These are phyloP conservation scores for Phytopythium vexans DNA, from an alignment of 352 stramenopile genomes.

Conservation along the genomic window DNA sequence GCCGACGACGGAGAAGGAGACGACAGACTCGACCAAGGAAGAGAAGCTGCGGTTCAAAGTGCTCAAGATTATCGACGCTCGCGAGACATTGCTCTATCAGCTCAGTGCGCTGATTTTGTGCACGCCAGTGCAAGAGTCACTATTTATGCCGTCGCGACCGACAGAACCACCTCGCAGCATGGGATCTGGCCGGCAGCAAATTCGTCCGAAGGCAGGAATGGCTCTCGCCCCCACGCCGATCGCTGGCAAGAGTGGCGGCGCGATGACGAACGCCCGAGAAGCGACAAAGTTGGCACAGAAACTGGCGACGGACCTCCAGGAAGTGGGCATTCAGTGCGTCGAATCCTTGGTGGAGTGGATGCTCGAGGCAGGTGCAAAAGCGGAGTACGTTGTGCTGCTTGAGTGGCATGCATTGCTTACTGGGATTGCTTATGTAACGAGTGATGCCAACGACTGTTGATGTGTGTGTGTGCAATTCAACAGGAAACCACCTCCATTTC, in stretches of 20 bases:
- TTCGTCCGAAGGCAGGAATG: conserved; percentile 44
- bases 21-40: conserved; percentile 37
- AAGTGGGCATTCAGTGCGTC: conserved; percentile 67
- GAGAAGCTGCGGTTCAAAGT: conserved; percentile 73
- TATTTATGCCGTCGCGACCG: conserved; percentile 52
- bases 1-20: conserved; percentile 13
- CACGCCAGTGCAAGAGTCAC: conserved; percentile 51
- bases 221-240: conserved; percentile 26
- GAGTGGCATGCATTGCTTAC: not conserved
- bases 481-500: conserved; percentile 60
- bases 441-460: no score
- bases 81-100: conserved; percentile 69
- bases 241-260: conserved; percentile 8
- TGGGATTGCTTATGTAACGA: no score
- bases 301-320: conserved; percentile 56
- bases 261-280: conserved; percentile 68
- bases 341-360: conserved; percentile 82
- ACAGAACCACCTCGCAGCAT: conserved; percentile 17
- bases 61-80: conserved; percentile 57
- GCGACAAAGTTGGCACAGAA: conserved; percentile 70
- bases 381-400: conserved; percentile 40
- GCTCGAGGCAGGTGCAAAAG: conserved; percentile 62
- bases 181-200: conserved; percentile 22
- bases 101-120: conserved; percentile 68
- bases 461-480: not conserved